Percentiles rank a stretch among this genome's conserved stretches.
Conservation (phyloP, 495 filamentous ascomycete species). For the Daldinia loculata region DNA sequence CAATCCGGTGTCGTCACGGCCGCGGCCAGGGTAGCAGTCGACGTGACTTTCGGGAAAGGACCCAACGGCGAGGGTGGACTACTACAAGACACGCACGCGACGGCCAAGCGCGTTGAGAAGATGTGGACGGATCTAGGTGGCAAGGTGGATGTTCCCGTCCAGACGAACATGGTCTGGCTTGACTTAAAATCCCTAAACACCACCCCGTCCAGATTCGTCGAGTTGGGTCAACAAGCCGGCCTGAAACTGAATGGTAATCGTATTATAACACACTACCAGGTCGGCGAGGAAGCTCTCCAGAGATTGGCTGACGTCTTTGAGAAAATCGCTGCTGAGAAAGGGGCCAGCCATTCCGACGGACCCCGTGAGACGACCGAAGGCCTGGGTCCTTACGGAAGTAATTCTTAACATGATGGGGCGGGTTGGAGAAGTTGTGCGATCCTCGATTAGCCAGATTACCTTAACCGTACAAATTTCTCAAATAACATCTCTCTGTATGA, state of each 20-base stretch:
- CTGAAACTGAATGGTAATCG: slow-evolving; percentile 61
- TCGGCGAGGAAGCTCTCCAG: slow-evolving; percentile 61
- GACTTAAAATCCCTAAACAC: slow-evolving; percentile 66
- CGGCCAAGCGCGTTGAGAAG: slow-evolving; percentile 68
- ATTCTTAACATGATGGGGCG: background rate
- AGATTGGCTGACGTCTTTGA: slow-evolving; percentile 57
- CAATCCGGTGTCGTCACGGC: slow-evolving; percentile 72
- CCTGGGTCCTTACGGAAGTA: slow-evolving; percentile 24
- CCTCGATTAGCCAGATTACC: too few species aligned
- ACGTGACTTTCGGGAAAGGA: slow-evolving; percentile 70
- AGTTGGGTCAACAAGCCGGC: slow-evolving; percentile 59
- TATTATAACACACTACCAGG: slow-evolving; percentile 72
- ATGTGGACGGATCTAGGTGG: slow-evolving; percentile 70
- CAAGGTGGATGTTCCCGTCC: slow-evolving; percentile 61
- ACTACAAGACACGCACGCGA: slow-evolving; percentile 66
- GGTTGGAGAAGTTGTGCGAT: background rate
- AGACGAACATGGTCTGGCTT: slow-evolving; percentile 93
- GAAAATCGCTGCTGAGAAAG: slow-evolving; percentile 44
- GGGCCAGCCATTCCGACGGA: background rate
- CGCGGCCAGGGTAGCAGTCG: slow-evolving; percentile 65
- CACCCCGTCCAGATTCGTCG: slow-evolving; percentile 53
- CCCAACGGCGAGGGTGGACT: slow-evolving; percentile 66
- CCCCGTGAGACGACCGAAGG: background rate
- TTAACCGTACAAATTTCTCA: too few species aligned
- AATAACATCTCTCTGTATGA: too few species aligned